Conservation (phyloP, 2,329 filamentous ascomycete species). For the Didymella glomerata region DNA sequence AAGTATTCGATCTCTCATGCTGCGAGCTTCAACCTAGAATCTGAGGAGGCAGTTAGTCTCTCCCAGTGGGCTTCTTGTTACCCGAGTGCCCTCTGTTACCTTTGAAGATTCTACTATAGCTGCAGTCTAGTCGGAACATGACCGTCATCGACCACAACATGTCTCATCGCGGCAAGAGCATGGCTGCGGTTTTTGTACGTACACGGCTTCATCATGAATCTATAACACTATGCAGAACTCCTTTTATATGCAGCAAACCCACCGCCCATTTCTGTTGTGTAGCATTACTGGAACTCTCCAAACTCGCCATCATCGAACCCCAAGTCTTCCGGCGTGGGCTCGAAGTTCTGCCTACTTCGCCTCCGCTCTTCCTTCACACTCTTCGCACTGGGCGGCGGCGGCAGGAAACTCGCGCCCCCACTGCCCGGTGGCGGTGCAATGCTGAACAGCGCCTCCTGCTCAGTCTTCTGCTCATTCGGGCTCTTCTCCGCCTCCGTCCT, state of each 20-base stretch:
- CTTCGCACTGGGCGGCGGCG: conserved; percentile 71
- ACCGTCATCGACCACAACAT: background rate
- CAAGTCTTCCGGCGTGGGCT: conserved; percentile 64
- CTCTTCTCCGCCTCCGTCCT: conserved; percentile 53
- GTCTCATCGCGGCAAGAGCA: background rate
- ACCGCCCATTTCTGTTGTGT: background rate
- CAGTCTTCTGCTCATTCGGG: conserved; percentile 45
- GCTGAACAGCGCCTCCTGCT: conserved; percentile 69
- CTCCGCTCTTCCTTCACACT: conserved; percentile 69
- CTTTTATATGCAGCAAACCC: conserved; percentile 16
- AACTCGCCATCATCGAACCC: conserved; percentile 90
- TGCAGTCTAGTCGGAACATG: too few relatives aligned
- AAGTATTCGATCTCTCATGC: too few relatives aligned
- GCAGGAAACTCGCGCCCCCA: conserved; percentile 59
- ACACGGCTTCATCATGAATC: conserved; percentile 4
- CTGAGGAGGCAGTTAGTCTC: too few relatives aligned
- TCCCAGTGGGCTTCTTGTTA: too few relatives aligned
- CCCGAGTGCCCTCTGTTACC: too few relatives aligned
- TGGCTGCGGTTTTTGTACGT: background rate
- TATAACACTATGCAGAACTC: conserved; percentile 33
- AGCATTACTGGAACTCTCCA: conserved; percentile 74
- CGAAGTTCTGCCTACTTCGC: conserved; percentile 58
- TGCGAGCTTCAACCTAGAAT: too few relatives aligned
- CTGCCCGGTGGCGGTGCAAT: conserved; percentile 73
- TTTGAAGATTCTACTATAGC: too few relatives aligned